Conservation (phyloP, 805 yeast species). For the Metschnikowia lachancei region DNA sequence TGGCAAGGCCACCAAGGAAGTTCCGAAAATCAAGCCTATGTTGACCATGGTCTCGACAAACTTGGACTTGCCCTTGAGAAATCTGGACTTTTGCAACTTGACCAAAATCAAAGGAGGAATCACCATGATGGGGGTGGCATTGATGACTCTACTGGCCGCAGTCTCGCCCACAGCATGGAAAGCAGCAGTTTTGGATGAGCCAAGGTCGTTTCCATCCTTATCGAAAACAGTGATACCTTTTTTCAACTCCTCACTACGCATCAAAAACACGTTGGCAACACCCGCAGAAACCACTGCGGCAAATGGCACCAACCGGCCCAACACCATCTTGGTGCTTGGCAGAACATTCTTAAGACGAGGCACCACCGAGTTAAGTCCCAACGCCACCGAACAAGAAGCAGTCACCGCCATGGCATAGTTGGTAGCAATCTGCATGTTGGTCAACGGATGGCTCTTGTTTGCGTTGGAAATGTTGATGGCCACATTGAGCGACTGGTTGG, state of each 20-base stretch:
- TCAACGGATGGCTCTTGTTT: constrained; percentile 88
- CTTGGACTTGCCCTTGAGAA: constrained; percentile 65
- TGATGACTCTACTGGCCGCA: constrained; percentile 89
- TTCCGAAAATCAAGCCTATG: constrained; percentile 78
- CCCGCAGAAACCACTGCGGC: constrained; percentile 99
- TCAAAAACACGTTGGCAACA: constrained; percentile 88
- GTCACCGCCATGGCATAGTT: constrained; percentile 86
- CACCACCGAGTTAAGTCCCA: constrained; percentile 89
- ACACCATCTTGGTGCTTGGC: constrained; percentile 65
- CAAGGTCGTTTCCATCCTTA: constrained; percentile 57
- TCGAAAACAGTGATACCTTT: constrained; percentile 77
- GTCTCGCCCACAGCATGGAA: constrained; percentile 94
- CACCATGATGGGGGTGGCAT: constrained; percentile 97
- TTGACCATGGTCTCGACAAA: constrained; percentile 69
- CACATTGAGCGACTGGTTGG: constrained; percentile 94
- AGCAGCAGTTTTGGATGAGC: constrained; percentile 82
- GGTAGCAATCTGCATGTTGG: constrained; percentile 70
- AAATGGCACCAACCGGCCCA: constrained; percentile 91
- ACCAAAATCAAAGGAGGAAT: constrained; percentile 86
- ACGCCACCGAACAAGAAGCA: constrained; percentile 93
- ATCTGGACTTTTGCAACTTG: constrained; percentile 61
- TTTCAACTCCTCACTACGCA: constrained; percentile 92
- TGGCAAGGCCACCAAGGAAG: constrained; percentile 86
- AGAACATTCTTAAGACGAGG: constrained; percentile 72
- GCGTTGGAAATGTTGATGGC: constrained; percentile 97